Base-by-base conservation (phyloP, 148 eudicot species). In the Cornus suecica region DNA sequence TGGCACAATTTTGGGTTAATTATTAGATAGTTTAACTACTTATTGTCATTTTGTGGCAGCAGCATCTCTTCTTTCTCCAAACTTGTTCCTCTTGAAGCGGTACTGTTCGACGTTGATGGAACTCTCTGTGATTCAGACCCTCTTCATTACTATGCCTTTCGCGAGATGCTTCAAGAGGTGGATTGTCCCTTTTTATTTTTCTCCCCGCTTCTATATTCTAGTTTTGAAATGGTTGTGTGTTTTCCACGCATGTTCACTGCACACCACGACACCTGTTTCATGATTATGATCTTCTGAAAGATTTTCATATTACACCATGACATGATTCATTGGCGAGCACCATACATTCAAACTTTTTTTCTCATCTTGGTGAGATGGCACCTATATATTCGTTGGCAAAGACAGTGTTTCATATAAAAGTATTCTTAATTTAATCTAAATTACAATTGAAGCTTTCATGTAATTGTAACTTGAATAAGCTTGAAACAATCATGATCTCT, bases 111-210 rank as follows among this genome's bases (percentile, higher is more conserved):
- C 58, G 82, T 92, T 56, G 98, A 94, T 83, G 98, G 98, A 76
- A 94, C 98, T 37, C 80, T 94, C n/a, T 92, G 97, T 75, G 98
- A 94, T 87, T 77, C 98, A 70, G 98, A 94, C 80, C 98, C 98
- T 79, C 86, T 94, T 65, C 98, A 94, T 66, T 70, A 79, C 61
- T 28, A 72, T 45, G 98, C 98, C 60, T 94, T 92, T 84, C 88
- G 88, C 11, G 97, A 87, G 81, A 82, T 92, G 97, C 97, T 94
- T 83, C 83, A 28, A 76, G 93, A 90, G 94, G 98, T 94, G 80
- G 8, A n/a, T 78, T 32, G 42, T 26, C 9, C 11, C 2, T 15
- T 23, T 56, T 2, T 54, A 28, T 29, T 51, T 77, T n/a, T 0
- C 7, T 32, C 37, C 7, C 7, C 7, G 6, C 8, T 37, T 37